Evolutionary conservation across 805 yeast species (phyloP).

Genomic region (Candida easanensis): DNA sequence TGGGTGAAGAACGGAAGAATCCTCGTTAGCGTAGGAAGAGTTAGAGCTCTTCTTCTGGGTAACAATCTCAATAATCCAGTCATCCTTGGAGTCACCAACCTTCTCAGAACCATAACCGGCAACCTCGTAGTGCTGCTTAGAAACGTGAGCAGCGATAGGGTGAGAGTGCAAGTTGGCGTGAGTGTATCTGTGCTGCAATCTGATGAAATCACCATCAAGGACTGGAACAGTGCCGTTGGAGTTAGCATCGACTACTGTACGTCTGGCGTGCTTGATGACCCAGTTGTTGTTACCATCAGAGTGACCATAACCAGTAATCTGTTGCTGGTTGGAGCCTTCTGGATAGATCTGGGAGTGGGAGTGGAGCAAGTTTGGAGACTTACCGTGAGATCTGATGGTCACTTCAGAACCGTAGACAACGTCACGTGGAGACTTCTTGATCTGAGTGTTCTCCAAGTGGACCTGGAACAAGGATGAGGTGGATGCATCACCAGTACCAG

Average conservation of each 20-base stretch:
- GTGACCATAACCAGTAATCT: constrained; percentile 87
- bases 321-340: constrained; percentile 91
- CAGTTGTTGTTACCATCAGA: constrained; percentile 88
- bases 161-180: constrained; percentile 84
- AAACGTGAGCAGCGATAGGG: constrained; percentile 68
- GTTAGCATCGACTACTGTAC: constrained; percentile 17
- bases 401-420: constrained; percentile 52
- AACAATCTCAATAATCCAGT: constrained; percentile 86
- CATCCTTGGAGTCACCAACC: constrained; percentile 77
- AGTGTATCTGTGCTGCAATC: constrained; percentile 69
- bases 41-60: constrained; percentile 44
- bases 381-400: constrained; percentile 60
- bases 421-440: constrained; percentile 68
- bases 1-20: constrained; percentile 63
- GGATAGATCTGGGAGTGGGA: constrained; percentile 88
- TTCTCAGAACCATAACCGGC: constrained; percentile 78
- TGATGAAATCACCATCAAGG: constrained; percentile 59
- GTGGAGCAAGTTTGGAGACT: constrained; percentile 75
- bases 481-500: constrained; percentile 93
- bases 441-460: constrained; percentile 65
- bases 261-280: constrained; percentile 61
- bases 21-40: constrained; percentile 41
- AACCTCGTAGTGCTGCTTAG: constrained; percentile 71
- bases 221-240: constrained; percentile 30
- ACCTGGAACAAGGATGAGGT: constrained; percentile 90